Evolutionary conservation across 495 filamentous ascomycete species (phyloP).

Genomic region (Baudoinia panamericana): DNA sequence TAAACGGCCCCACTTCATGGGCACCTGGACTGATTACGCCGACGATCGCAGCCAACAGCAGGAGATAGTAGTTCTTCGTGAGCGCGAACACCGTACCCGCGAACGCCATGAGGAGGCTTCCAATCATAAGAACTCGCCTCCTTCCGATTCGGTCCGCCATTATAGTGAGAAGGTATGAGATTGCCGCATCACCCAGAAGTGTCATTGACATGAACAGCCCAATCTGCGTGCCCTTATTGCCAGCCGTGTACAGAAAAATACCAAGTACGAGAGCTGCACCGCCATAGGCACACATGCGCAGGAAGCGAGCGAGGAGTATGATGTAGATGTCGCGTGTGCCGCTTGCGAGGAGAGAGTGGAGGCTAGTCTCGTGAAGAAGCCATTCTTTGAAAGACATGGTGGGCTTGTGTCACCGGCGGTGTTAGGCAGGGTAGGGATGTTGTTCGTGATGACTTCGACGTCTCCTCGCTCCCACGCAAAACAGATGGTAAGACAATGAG

Average conservation of each 20-base stretch:
- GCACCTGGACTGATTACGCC: conserved; percentile 63
- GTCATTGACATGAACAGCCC: conserved; percentile 81
- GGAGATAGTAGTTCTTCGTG: conserved; percentile 55
- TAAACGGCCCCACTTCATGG: conserved; percentile 36
- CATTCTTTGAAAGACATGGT: conserved; percentile 12
- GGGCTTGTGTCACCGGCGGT: no score
- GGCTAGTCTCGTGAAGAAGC: conserved; percentile 17
- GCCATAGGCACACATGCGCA: conserved; percentile 70
- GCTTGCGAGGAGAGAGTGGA: conserved; percentile 39
- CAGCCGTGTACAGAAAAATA: conserved; percentile 49
- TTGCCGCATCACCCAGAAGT: conserved; percentile 60
- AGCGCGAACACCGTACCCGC: conserved; percentile 58
- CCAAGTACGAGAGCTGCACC: conserved; percentile 61
- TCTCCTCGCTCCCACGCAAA: no score
- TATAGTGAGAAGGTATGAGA: conserved; percentile 61
- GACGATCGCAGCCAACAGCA: conserved; percentile 58
- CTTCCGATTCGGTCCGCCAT: conserved; percentile 62
- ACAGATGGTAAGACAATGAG: no score
- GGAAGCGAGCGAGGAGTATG: conserved; percentile 59
- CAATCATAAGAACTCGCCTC: conserved; percentile 48
- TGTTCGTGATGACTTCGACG: no score
- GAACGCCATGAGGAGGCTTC: conserved; percentile 51
- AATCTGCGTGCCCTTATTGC: conserved; percentile 49
- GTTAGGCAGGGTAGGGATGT: no score
- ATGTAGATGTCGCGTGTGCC: conserved; percentile 51